phyloP scores from a whole-genome alignment of 257 asterid genomes.

The Fraxinus americana region DNA sequence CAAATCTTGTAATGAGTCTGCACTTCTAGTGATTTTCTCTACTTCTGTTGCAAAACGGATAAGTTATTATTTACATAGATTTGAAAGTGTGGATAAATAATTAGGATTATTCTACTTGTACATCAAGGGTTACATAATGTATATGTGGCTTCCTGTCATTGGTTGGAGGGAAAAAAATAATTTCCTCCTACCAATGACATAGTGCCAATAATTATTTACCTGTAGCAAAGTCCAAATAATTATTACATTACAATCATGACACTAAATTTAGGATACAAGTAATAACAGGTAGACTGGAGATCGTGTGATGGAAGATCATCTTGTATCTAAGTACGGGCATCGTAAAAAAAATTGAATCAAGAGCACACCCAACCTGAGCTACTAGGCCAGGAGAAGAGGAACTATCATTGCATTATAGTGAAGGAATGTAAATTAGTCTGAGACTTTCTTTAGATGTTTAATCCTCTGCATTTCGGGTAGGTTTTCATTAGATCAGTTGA shows the following conservation, averaged over 20 bases:
- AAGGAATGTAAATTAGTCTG: neutral
- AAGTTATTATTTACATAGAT: neutral
- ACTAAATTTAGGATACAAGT: slow-evolving; percentile 8
- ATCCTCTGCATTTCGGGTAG: neutral
- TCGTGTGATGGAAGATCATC: slow-evolving; percentile 4
- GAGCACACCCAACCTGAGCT: neutral
- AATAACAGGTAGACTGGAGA: slow-evolving; percentile 5
- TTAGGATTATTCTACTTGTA: too few relatives aligned
- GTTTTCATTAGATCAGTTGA: neutral
- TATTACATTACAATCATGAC: neutral
- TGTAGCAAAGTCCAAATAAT: neutral
- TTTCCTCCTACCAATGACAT: too few relatives aligned
- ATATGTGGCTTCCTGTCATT: too few relatives aligned
- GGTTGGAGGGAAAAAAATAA: too few relatives aligned
- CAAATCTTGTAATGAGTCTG: neutral
- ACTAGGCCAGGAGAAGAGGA: neutral
- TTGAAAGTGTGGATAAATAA: neutral
- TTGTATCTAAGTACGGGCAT: neutral
- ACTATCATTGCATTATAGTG: neutral
- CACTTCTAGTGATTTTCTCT: slow-evolving; percentile 1
- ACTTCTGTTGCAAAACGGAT: neutral
- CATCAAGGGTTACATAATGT: too few relatives aligned
- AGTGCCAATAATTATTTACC: too few relatives aligned
- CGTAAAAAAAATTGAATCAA: neutral
- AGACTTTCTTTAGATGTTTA: neutral